These are phyloP conservation scores for Acacia acuminata DNA, from an alignment of 306 rosid genomes.

Conservation along the genomic window DNA sequence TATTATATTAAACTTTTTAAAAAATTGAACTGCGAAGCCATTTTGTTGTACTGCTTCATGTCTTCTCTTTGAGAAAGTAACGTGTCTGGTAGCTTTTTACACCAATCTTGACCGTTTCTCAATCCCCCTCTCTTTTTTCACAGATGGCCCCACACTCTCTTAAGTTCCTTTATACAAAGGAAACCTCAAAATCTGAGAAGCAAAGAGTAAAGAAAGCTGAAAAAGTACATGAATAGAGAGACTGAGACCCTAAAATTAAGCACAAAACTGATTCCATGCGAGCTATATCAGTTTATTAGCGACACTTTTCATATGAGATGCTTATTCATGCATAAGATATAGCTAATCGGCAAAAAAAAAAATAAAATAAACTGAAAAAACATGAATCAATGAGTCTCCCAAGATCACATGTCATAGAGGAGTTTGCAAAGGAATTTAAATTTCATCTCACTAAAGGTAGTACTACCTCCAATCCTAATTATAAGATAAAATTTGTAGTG, in stretches of 20 bases:
- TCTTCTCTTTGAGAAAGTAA: neutral
- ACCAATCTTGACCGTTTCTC: slow-evolving; percentile 10
- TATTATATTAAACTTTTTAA: neutral
- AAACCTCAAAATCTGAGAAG: neutral
- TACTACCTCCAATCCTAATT: too few species aligned
- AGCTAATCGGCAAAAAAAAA: neutral
- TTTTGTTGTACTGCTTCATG: slow-evolving; percentile 13
- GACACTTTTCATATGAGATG: neutral
- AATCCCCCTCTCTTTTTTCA: neutral
- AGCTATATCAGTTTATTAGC: neutral
- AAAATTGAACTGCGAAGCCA: neutral
- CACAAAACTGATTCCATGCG: neutral
- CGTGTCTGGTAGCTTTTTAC: neutral
- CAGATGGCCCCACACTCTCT: neutral
- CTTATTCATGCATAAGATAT: neutral
- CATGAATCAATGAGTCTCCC: neutral
- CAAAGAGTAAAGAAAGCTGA: neutral
- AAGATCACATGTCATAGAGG: neutral
- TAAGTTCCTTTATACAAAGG: neutral
- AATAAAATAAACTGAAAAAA: neutral
- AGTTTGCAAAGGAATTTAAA: neutral
- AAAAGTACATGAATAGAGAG: neutral
- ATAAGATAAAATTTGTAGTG: too few species aligned
- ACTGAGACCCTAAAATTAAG: neutral
- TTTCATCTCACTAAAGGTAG: slow-evolving; percentile 19